Conservation (phyloP, 768 basidiomycete species). For the Rhizopogon rudus region DNA sequence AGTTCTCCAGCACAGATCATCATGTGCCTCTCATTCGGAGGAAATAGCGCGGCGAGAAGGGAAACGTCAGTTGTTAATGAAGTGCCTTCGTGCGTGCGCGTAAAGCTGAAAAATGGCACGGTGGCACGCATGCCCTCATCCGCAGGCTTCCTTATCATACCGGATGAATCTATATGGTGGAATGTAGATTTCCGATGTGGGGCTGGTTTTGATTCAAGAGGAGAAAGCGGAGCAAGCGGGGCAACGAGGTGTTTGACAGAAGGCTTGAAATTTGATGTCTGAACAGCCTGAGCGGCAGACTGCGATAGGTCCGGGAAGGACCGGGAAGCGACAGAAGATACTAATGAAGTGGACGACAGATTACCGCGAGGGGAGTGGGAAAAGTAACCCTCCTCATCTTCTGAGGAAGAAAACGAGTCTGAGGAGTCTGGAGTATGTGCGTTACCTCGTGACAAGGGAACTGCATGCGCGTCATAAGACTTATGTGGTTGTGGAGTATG, state of each 20-base stretch:
- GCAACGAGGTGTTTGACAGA: slow-evolving; percentile 33
- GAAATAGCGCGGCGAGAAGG: slow-evolving; percentile 65
- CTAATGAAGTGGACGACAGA: slow-evolving; percentile 28
- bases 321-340: slow-evolving; percentile 32
- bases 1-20: slow-evolving; percentile 70
- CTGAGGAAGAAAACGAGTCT: slow-evolving; percentile 24
- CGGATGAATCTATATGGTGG: slow-evolving; percentile 3
- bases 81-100: slow-evolving; percentile 70
- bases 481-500: neutral
- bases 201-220: slow-evolving; percentile 13
- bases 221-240: slow-evolving; percentile 28
- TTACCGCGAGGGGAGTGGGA: slow-evolving; percentile 49
- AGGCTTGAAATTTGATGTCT: slow-evolving; percentile 29
- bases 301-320: slow-evolving; percentile 39
- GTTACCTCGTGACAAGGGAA: slow-evolving; percentile 6
- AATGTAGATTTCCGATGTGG: slow-evolving; percentile 6
- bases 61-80: slow-evolving; percentile 70
- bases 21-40: slow-evolving; percentile 66
- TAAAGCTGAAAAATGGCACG: slow-evolving; percentile 81
- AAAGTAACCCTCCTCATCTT: slow-evolving; percentile 47
- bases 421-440: slow-evolving; percentile 18
- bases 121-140: slow-evolving; percentile 4
- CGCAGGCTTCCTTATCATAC: slow-evolving; percentile 10
- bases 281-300: slow-evolving; percentile 14
- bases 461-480: neutral